Conservation (phyloP, 805 yeast species). For the Candida sanyiensis region DNA sequence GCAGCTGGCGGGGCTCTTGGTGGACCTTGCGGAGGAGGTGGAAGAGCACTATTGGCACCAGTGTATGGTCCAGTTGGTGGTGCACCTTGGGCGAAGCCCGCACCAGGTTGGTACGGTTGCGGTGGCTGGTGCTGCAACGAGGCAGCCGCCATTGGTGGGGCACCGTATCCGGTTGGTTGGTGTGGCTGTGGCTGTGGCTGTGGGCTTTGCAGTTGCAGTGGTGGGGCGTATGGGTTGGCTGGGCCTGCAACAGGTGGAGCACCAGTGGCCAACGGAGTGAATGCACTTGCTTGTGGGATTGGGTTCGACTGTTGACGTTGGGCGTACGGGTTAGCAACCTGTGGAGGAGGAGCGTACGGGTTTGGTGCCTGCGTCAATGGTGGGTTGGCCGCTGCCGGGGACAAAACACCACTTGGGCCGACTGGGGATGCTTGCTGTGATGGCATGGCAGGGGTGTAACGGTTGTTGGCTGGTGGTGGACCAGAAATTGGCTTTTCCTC, state of each 20-base stretch:
- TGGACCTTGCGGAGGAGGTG: conserved; percentile 8
- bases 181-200: too few relatives aligned
- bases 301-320: conserved; percentile 8
- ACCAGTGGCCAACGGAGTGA: conserved; percentile 24
- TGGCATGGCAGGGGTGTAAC: conserved; percentile 30
- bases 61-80: conserved; percentile 18
- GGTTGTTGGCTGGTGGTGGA: conserved; percentile 24
- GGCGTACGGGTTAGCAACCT: conserved; percentile 10
- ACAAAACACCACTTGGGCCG: conserved; percentile 26
- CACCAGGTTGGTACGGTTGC: conserved; percentile 3
- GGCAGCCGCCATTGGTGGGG: conserved; percentile 29
- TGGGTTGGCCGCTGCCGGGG: conserved; percentile 29
- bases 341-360: conserved; percentile 33
- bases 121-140: conserved; percentile 10
- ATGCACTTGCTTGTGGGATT: conserved; percentile 30
- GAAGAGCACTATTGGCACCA: conserved; percentile 25
- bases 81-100: too few relatives aligned
- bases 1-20: conserved; percentile 16
- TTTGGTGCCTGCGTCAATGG: conserved; percentile 23
- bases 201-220: conserved; percentile 18
- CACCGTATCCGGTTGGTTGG: conserved; percentile 27
- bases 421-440: conserved; percentile 21
- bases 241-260: too few relatives aligned
- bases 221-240: conserved; percentile 37
- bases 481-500: conserved; percentile 18